Evolutionary conservation across 2,329 filamentous ascomycete species (phyloP), one percentile per base, ranked within the genome.

Genomic region (Amauroascus niger): DNA sequence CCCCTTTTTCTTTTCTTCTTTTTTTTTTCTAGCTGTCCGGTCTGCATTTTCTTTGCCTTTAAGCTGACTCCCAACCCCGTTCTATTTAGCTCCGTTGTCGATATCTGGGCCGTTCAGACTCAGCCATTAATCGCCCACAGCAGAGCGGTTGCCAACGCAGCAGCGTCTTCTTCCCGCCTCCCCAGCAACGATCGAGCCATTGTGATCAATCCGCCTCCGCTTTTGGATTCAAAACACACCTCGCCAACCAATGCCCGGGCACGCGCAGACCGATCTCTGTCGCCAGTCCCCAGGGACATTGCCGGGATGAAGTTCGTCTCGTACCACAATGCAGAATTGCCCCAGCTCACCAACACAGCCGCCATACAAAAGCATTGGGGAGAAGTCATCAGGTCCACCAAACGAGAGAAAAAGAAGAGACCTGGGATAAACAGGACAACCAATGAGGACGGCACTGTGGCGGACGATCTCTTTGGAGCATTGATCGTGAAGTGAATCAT

Each of bases 41-140:
- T 39, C n/a, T 6, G 3, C 14, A 7, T 39, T 18, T 39, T 39
- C n/a, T 52, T 9, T 45, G 30, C 14, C 20, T 49, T 20, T 26
- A 39, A 33, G 16, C 41, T 54, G 45, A 52, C n/a, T n/a, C n/a
- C 26, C 3, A 3, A 46, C 51, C 40, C 20, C 28, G 1, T 11
- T 24, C 6, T 11, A 28, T 32, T 49, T 46, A 73, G 70, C 53
- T 70, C 69, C 22, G 71, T 73, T 52, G 68, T 73, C 55, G 70
- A 73, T 59, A 72, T 73, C 57, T 73, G 70, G 70, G 69, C 70
- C 28, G 58, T 71, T 33, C 70, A 72, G 62, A 67, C 70, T 7
- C 70, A 72, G 64, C 65, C 67, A 20, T 67, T 70, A 52, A 64
- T 71, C 63, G 54, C 70, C 22, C 67, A 11, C 18, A 24, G 64